Conservation (phyloP, 306 rosid species). For the Leucaena leucocephala region DNA sequence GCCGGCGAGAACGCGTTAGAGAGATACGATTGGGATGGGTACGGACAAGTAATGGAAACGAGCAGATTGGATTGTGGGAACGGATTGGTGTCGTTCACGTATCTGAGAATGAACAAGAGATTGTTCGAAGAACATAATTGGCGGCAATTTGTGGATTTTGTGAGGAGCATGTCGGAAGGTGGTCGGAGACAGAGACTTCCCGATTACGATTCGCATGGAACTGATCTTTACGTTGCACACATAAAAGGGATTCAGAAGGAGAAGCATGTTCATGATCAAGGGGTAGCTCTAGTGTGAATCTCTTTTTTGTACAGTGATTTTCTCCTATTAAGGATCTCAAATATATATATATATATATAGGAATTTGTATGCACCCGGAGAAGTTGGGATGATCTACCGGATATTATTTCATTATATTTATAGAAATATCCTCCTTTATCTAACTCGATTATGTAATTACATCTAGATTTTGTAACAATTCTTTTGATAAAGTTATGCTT, state of each 20-base stretch:
- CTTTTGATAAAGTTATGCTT: too few relatives aligned
- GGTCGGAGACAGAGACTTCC: slow-evolving; percentile 60
- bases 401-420: too few relatives aligned
- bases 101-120: slow-evolving; percentile 82
- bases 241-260: slow-evolving; percentile 45
- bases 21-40: slow-evolving; percentile 80
- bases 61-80: slow-evolving; percentile 71
- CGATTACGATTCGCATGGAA: slow-evolving; percentile 53
- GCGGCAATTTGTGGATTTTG: slow-evolving; percentile 76
- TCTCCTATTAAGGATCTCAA: background rate
- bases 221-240: slow-evolving; percentile 69
- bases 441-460: too few relatives aligned
- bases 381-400: too few relatives aligned
- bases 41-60: slow-evolving; percentile 71
- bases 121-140: slow-evolving; percentile 80
- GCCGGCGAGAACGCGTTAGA: slow-evolving; percentile 96
- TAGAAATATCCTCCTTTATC: too few relatives aligned
- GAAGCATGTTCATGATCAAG: slow-evolving; percentile 38
- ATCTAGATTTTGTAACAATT: too few relatives aligned
- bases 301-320: background rate
- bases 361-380: too few relatives aligned
- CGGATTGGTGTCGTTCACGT: slow-evolving; percentile 77
- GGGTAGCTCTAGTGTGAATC: slow-evolving; percentile 46
- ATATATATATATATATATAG: too few relatives aligned
- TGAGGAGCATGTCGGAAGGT: slow-evolving; percentile 73